Evolutionary conservation across 2,329 filamentous ascomycete species (phyloP).

Genomic region (Aspergillus pseudoviridinutans): DNA sequence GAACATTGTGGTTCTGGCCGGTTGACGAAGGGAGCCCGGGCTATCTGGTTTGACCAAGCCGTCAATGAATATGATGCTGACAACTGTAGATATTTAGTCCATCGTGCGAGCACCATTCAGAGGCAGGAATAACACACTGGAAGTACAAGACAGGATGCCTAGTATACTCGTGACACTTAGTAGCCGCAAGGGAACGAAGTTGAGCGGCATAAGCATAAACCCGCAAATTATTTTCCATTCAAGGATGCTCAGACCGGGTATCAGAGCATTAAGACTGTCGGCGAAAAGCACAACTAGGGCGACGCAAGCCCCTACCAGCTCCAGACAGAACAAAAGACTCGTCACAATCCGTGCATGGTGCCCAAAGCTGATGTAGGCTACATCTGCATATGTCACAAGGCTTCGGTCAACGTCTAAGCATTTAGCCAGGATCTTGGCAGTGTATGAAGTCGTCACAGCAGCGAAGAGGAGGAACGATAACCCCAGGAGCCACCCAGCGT

Average conservation of each 20-base stretch:
- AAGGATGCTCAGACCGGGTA: conserved; percentile 65
- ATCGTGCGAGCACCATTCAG: neutral
- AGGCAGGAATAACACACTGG: conserved; percentile 59
- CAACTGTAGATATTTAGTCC: conserved; percentile 54
- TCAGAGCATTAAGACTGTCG: conserved; percentile 75
- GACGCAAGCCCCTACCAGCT: conserved; percentile 83
- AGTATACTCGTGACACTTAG: conserved; percentile 88
- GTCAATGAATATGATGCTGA: conserved; percentile 77
- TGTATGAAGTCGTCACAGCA: conserved; percentile 76
- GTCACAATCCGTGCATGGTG: conserved; percentile 74
- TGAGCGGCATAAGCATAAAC: conserved; percentile 71
- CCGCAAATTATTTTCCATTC: conserved; percentile 86
- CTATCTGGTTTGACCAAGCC: conserved; percentile 75
- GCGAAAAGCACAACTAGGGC: conserved; percentile 90
- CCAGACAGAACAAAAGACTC: conserved; percentile 80
- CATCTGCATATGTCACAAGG: conserved; percentile 89
- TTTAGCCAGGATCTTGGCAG: conserved; percentile 76
- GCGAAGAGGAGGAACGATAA: conserved; percentile 69
- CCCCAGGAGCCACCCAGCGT: conserved; percentile 84
- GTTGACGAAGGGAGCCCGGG: conserved; percentile 79
- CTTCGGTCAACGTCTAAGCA: conserved; percentile 83
- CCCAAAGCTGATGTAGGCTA: conserved; percentile 88
- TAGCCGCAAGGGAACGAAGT: conserved; percentile 76
- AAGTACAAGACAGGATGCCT: conserved; percentile 85
- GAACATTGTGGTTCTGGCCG: conserved; percentile 74